Evolutionary conservation across 2,329 filamentous ascomycete species (phyloP).

Genomic region (Colletotrichum scovillei): DNA sequence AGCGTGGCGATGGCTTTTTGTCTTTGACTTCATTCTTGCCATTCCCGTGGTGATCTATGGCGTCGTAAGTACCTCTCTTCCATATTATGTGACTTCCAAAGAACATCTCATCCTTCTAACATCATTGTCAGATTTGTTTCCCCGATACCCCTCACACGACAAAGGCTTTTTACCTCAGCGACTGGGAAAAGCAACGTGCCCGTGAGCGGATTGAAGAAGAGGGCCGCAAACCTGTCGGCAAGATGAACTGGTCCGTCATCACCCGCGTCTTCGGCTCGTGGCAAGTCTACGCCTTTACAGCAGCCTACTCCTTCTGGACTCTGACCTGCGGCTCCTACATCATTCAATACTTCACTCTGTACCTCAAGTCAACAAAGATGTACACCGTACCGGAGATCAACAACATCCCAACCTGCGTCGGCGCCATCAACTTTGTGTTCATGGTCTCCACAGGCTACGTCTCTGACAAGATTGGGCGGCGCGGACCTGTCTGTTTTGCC

Average conservation of each 20-base stretch:
- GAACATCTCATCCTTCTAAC: not conserved
- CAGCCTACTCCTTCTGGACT: constrained; percentile 52
- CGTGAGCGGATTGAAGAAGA: constrained; percentile 75
- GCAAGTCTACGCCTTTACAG: constrained; percentile 56
- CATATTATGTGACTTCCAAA: not conserved
- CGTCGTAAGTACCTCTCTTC: constrained; percentile 31
- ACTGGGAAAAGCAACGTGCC: constrained; percentile 72
- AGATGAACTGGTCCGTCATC: constrained; percentile 50
- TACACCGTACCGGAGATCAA: constrained; percentile 55
- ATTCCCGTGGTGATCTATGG: constrained; percentile 52
- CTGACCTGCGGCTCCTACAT: constrained; percentile 52
- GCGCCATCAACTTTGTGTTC: constrained; percentile 55
- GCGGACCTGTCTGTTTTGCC: constrained; percentile 49
- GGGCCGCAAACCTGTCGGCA: constrained; percentile 50
- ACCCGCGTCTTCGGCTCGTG: constrained; percentile 52
- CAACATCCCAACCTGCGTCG: constrained; percentile 56
- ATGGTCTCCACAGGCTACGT: constrained; percentile 51
- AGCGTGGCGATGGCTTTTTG: constrained; percentile 52
- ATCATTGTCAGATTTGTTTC: constrained; percentile 39
- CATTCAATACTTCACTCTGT: constrained; percentile 54
- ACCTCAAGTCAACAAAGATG: constrained; percentile 48
- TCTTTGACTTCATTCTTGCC: constrained; percentile 50
- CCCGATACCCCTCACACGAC: constrained; percentile 58
- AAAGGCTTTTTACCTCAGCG: constrained; percentile 54
- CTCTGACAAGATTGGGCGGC: constrained; percentile 49